A percentile compares a stretch with the other conserved stretches of the same genome.
These are phyloP conservation scores for Neoscytalidium dimidiatum DNA, from an alignment of 2,329 filamentous ascomycete species.

Conservation along the genomic window DNA sequence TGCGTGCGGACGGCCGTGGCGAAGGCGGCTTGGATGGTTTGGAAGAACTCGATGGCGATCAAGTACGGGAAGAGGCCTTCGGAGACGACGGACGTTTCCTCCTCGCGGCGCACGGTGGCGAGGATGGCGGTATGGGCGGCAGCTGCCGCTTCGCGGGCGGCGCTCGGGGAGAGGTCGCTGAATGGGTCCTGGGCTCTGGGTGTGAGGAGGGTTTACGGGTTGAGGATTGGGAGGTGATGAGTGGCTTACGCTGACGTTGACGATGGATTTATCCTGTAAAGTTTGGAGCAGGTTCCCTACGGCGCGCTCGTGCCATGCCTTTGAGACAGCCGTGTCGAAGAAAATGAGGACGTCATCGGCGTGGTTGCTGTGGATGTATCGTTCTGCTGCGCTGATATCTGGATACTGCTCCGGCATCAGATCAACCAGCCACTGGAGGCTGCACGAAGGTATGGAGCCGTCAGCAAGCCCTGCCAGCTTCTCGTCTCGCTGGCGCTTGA, in stretches of 20 bases:
- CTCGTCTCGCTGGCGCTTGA: not conserved
- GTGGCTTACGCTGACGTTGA: slow-evolving; percentile 16
- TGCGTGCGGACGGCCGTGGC: not conserved
- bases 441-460: not conserved
- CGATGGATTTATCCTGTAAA: not conserved
- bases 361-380: not conserved
- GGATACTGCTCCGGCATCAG: slow-evolving; percentile 15
- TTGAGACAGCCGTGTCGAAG: slow-evolving; percentile 17
- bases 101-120: not conserved
- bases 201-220: not conserved
- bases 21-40: not conserved
- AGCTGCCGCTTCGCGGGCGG: slow-evolving; percentile 4
- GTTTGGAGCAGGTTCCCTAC: not conserved
- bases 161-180: slow-evolving; percentile 10
- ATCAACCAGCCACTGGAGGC: slow-evolving; percentile 15
- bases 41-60: slow-evolving; percentile 2
- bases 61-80: slow-evolving; percentile 17
- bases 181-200: slow-evolving; percentile 9
- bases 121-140: not conserved
- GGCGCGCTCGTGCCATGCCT: not conserved
- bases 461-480: not conserved
- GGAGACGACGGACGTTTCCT: not conserved
- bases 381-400: not conserved
- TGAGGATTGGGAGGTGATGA: not conserved
- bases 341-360: slow-evolving; percentile 2